Base-by-base conservation (phyloP, 257 asterid genomes). In the Catharanthus roseus region DNA sequence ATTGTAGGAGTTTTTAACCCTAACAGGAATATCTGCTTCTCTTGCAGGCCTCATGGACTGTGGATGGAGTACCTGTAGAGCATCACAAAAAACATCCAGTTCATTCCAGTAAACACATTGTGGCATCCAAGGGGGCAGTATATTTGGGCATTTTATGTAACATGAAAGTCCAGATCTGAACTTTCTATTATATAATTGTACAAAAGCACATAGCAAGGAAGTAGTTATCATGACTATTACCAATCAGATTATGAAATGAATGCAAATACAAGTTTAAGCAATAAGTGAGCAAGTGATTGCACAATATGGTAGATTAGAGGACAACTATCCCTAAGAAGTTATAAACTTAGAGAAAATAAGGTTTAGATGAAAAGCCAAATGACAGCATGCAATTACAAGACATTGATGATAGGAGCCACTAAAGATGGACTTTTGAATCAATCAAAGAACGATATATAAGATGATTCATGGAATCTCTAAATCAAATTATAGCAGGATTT, bases 21-120 rank as follows among this genome's bases (percentile, higher is more conserved):
- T 86, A 56, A 92, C 98, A 21, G 98, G 96, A 78, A 92, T 86
- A 79, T 83, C 93, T 66, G 92, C 97, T 80, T 92, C 98, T 78
- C 96, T 90, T 57, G 96, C 98, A 72, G 98, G 96, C 75, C 90
- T 85, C 98, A 92, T 92, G 70, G 98, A 92, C 85, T 86, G 96
- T 67, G 98, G 98, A 83, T 92, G 98, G 73, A 90, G 90, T 77
- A 88, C 95, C 96, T 90, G 84, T 67, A 70, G 65, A 79, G 50
- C 72, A 73, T 36, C 58, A 76, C 33, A 51, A 61, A 26, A 18
- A 34, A 34, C 44, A 38, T 33, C 67, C 28, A 6, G 4, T 10
- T 8, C 36, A 8, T 19, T 57, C 24, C 71, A 38, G 42, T 23
- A 44, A 36, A 68, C 6, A 29, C n/a, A 44, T 44, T 33, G 28